These are phyloP conservation scores for Skeletonema potamos DNA, from an alignment of 108 stramenopile genomes.

Conservation along the genomic window DNA sequence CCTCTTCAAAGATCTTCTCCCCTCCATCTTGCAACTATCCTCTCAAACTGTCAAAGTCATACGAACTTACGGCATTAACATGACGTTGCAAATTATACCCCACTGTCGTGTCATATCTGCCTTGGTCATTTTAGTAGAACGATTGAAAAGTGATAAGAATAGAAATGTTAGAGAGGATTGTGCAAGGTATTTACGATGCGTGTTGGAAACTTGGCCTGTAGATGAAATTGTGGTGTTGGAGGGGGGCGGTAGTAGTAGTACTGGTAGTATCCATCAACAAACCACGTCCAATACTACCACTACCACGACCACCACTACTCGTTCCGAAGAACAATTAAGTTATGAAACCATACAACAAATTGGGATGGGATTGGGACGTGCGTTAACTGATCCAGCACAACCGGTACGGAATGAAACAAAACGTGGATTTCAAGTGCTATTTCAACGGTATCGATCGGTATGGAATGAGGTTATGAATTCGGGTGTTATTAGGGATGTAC, in stretches of 20 bases:
- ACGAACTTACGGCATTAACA: constrained; percentile 60
- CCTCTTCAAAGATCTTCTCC: constrained; percentile 76
- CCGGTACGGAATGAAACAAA: constrained; percentile 60
- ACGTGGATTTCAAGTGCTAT: constrained; percentile 57
- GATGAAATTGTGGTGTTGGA: constrained; percentile 47
- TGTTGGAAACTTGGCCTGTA: constrained; percentile 60
- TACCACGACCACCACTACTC: neutral
- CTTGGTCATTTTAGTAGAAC: constrained; percentile 68
- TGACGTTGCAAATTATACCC: constrained; percentile 54
- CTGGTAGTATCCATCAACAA: too few species aligned
- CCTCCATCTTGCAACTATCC: constrained; percentile 62
- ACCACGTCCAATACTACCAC: neutral
- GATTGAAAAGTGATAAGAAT: constrained; percentile 68
- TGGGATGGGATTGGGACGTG: constrained; percentile 46
- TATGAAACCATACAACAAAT: constrained; percentile 51
- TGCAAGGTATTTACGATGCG: constrained; percentile 60
- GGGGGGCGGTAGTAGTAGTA: too few species aligned
- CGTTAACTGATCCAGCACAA: constrained; percentile 73
- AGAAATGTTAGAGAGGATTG: constrained; percentile 81
- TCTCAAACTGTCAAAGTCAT: constrained; percentile 83
- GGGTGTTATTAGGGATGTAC: constrained; percentile 47
- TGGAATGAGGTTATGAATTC: constrained; percentile 60
- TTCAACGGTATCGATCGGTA: constrained; percentile 46
- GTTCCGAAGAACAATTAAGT: constrained; percentile 33
- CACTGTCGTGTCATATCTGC: constrained; percentile 71